Percentiles rank a stretch among this genome's conserved stretches.
phyloP scores from a whole-genome alignment of 805 yeast species.

The Wickerhamiella vanderwaltii region DNA sequence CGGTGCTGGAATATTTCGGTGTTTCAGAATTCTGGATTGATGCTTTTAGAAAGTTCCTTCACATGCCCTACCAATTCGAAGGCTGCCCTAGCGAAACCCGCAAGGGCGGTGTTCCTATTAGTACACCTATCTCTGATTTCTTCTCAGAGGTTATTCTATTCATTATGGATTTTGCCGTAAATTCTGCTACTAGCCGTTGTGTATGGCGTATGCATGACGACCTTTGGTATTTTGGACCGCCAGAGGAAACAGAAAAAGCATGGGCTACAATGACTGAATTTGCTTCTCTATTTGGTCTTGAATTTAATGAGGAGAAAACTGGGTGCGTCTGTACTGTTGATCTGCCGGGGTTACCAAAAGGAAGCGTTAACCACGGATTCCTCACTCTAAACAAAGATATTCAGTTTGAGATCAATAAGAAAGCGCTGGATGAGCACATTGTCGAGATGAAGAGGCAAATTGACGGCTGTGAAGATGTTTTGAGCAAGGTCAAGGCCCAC shows the following conservation, averaged over 20 bases:
- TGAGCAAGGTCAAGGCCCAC: constrained; percentile 1
- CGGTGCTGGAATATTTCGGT: constrained; percentile 1
- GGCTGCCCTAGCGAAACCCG: background rate
- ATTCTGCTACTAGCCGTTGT: background rate
- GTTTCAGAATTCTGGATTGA: constrained; percentile 4
- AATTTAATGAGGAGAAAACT: constrained; percentile 7
- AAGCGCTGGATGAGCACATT: background rate
- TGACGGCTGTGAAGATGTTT: background rate
- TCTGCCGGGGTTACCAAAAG: background rate
- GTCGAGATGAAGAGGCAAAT: constrained; percentile 7
- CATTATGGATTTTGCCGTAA: constrained; percentile 4
- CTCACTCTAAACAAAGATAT: background rate
- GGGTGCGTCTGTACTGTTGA: background rate
- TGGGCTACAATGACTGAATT: constrained; percentile 3
- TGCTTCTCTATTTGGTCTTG: background rate
- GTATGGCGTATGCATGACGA: constrained; percentile 5
- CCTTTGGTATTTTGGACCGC: constrained; percentile 2
- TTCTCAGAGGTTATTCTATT: constrained; percentile 2
- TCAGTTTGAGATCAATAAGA: background rate
- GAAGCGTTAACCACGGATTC: background rate
- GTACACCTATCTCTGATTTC: background rate
- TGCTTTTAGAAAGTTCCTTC: background rate
- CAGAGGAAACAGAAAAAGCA: background rate
- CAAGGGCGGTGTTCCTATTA: background rate
- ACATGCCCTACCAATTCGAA: background rate